Evolutionary conservation across 2,329 filamentous ascomycete genomes (phyloP), one percentile per base, ranked within the genome.

Genomic region (Colletotrichum abscissum): DNA sequence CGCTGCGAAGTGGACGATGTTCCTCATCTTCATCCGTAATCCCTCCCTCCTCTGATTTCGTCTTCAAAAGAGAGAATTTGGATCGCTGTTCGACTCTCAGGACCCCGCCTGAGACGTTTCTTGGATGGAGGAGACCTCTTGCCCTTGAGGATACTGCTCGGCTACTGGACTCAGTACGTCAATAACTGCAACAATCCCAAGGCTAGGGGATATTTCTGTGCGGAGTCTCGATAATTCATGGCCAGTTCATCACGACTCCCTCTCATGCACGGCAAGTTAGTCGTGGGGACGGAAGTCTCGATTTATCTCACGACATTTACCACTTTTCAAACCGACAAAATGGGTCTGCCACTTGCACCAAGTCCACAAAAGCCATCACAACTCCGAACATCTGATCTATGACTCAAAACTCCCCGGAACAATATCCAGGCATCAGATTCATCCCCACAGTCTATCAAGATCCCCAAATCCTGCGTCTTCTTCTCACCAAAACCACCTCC

Each of bases 161-260:
- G 19, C 19, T 49, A 9, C 19, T n/a, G 19, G 6, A 5, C 16
- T 49, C 42, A 19, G 4, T n/a, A 6, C 16, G 38, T 42, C 16
- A 19, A 14, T 7, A 42, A 49, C 19, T 8, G 19, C 19, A 22
- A 49, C 7, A 11, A 8, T 22, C n/a, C n/a, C 19, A 49, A 49
- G 42, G 1, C 19, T 19, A n/a, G 7, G 19, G 6, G 1, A 4
- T 19, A 3, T 4, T 22, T 2, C 19, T 9, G 2, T 49, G 19
- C 19, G 16, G 16, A 7, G 19, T n/a, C 1, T 7, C 7, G n/a
- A 49, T 9, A n/a, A 7, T 6, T 49, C 33, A 22, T 22, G 42
- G 19, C 19, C 7, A n/a, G 4, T 3, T 49, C 2, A 19, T 11
- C 19, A n/a, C 3, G 1, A 4, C 0, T 8, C 7, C 4, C 1